Percentiles rank a stretch among this genome's conserved stretches.
These are phyloP conservation scores for Candida bentonensis DNA, from an alignment of 805 yeast species.

Conservation along the genomic window DNA sequence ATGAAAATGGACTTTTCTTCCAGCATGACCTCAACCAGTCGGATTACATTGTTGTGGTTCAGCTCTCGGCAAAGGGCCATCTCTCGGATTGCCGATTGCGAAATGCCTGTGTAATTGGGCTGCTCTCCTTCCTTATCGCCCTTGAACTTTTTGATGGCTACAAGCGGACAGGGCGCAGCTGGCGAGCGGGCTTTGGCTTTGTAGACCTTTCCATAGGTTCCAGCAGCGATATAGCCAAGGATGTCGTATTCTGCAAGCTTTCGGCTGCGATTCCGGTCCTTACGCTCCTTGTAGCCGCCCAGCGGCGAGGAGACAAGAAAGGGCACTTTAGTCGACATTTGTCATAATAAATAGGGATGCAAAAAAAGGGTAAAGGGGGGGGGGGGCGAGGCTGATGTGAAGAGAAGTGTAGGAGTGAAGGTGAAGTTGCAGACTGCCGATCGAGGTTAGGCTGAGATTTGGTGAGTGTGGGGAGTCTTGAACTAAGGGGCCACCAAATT, in stretches of 20 bases:
- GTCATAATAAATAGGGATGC: too few relatives aligned
- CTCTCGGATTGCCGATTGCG: conserved; percentile 92
- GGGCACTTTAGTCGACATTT: conserved; percentile 6
- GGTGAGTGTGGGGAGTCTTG: too few relatives aligned
- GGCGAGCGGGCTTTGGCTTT: conserved; percentile 51
- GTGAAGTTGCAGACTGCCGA: too few relatives aligned
- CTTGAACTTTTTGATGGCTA: conserved; percentile 89
- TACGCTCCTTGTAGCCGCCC: conserved; percentile 40
- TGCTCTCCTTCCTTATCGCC: conserved; percentile 86
- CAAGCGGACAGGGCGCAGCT: conserved; percentile 25
- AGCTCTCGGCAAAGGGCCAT: conserved; percentile 90
- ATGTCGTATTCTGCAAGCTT: conserved; percentile 80
- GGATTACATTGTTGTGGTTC: conserved; percentile 64
- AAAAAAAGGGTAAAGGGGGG: too few relatives aligned
- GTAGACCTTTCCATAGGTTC: conserved; percentile 92
- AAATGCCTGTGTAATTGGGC: conserved; percentile 82
- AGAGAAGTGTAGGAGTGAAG: too few relatives aligned
- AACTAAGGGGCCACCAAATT: too few relatives aligned
- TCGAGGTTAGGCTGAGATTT: too few relatives aligned
- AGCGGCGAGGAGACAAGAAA: conserved; percentile 19
- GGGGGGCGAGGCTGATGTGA: too few relatives aligned
- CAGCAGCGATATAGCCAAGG: conserved; percentile 94
- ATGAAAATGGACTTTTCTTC: conserved; percentile 85
- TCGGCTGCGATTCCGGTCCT: conserved; percentile 51
- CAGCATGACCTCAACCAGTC: conserved; percentile 65